Percentiles rank a stretch among this genome's conserved stretches.
Conservation (phyloP, 805 yeast species). For the Candida awuae region DNA sequence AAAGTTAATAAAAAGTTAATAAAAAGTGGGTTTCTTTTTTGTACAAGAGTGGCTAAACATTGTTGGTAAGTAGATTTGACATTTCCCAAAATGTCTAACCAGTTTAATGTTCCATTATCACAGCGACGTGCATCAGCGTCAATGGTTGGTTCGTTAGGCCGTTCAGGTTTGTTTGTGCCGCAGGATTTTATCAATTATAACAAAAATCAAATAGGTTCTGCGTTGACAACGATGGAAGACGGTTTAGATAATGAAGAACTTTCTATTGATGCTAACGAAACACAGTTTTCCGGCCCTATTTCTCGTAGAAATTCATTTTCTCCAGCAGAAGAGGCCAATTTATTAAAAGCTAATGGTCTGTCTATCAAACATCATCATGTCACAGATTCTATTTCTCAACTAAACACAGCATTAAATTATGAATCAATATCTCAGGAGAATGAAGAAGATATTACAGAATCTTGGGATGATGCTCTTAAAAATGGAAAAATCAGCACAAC, state of each 20-base stretch:
- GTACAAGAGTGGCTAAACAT: no score
- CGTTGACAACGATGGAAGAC: conserved; percentile 15
- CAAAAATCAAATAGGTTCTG: conserved; percentile 19
- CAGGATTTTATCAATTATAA: conserved; percentile 34
- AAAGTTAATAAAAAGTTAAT: no score
- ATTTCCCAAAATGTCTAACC: no score
- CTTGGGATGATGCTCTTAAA: conserved; percentile 29
- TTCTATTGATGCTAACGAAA: not conserved
- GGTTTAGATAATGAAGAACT: conserved; percentile 14
- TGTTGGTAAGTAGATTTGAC: no score
- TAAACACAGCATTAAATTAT: not conserved
- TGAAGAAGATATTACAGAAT: conserved; percentile 22
- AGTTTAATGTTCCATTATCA: not conserved
- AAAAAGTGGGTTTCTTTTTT: no score
- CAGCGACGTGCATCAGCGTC: conserved; percentile 42
- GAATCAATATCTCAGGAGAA: not conserved
- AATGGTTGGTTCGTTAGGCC: conserved; percentile 43
- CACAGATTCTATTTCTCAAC: not conserved
- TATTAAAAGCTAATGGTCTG: conserved; percentile 22
- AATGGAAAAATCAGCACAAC: conserved; percentile 38
- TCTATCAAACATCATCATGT: conserved; percentile 17
- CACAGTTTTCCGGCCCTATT: not conserved
- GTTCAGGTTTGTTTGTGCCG: conserved; percentile 46
- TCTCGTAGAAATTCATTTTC: conserved; percentile 6
- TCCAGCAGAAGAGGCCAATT: conserved; percentile 24